A percentile compares a stretch with the other conserved stretches of the same genome.
Evolutionary conservation across 768 basidiomycete genomes (phyloP).

Genomic region (Amanita rubescens): DNA sequence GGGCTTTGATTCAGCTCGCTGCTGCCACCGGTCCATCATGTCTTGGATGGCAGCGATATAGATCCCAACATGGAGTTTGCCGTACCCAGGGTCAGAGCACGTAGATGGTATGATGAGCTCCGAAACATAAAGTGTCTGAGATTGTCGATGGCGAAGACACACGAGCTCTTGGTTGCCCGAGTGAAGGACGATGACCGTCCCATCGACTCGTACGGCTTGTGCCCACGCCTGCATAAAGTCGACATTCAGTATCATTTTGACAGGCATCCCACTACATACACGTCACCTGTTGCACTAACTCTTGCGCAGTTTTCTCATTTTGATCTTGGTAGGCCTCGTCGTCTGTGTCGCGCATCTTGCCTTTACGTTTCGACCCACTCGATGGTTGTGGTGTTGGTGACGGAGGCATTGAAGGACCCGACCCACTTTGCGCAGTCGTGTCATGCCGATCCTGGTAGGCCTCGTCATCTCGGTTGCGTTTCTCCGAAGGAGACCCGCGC

Average conservation of each 20-base stretch:
- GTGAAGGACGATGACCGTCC: constrained; percentile 13
- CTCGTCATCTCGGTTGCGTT: constrained; percentile 1
- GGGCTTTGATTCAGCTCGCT: background rate
- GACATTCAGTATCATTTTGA: constrained; percentile 6
- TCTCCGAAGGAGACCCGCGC: background rate
- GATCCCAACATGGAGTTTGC: constrained; percentile 13
- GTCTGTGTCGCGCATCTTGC: background rate
- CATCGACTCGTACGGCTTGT: constrained; percentile 10
- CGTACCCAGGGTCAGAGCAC: constrained; percentile 12
- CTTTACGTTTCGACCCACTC: background rate
- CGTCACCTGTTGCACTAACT: constrained; percentile 16
- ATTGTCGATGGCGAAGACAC: constrained; percentile 12
- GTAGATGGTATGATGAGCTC: constrained; percentile 10
- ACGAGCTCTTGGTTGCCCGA: constrained; percentile 15
- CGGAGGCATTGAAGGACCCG: background rate
- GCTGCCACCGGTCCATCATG: constrained; percentile 12
- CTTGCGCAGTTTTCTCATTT: constrained; percentile 5
- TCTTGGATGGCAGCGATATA: constrained; percentile 16
- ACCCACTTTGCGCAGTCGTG: constrained; percentile 6
- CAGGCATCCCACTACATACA: constrained; percentile 1
- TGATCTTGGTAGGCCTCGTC: background rate
- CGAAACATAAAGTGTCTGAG: constrained; percentile 16
- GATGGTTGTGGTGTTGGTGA: background rate
- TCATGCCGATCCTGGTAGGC: constrained; percentile 3
- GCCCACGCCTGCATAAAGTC: constrained; percentile 14